Base-by-base conservation (phyloP, 345 rosid genomes). In the Mercurialis annua region DNA sequence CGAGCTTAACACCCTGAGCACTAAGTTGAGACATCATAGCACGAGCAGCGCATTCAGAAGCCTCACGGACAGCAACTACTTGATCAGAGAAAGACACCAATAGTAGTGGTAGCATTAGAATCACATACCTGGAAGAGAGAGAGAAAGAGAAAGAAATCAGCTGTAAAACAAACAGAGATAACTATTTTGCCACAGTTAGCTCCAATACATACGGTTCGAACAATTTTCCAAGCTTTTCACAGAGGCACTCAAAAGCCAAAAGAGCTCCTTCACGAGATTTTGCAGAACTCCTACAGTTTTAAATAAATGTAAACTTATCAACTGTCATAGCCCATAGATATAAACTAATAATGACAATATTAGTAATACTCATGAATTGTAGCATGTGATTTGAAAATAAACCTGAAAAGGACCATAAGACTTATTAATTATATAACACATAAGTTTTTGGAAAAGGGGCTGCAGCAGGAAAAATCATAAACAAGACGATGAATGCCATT, bases 1-100 rank as follows among this genome's bases (percentile, higher is more conserved):
- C 95, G 73, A 89, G 90, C 82, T 94, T 94, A 72, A 94, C 99
- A 51, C 99, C 97, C 68, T 82, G 91, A 27, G 82, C 97, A 26
- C 83, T 89, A 46, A 94, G 90, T 57, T 91, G 95, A 84, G 99
- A 85, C 99, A 91, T 94, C 96, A 94, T 91, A 53, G 99, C 96
- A 33, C 97, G 99, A 73, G 99, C 93, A 73, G 97, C 95, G 75
- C 96, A 89, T 71, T 94, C 97, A 66, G 97, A 96, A 79, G 96
- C 97, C 76, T 91, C 99, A 60, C 99, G 99, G 77, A 94, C 95
- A 8, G 99, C 99, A 52, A 87, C 84, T 54, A 91, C 96, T 91
- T 85, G 99, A 80, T 94, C 99, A 73, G 99, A 94, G 83, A 94
- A 94, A 64, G 92, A 89, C 68, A 87, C 95, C 85, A 94, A 73